A percentile compares a stretch with the other conserved stretches of the same genome.
These are phyloP conservation scores for Panicum virgatum DNA, from an alignment of 202 grass and related monocot species.

Conservation along the genomic window DNA sequence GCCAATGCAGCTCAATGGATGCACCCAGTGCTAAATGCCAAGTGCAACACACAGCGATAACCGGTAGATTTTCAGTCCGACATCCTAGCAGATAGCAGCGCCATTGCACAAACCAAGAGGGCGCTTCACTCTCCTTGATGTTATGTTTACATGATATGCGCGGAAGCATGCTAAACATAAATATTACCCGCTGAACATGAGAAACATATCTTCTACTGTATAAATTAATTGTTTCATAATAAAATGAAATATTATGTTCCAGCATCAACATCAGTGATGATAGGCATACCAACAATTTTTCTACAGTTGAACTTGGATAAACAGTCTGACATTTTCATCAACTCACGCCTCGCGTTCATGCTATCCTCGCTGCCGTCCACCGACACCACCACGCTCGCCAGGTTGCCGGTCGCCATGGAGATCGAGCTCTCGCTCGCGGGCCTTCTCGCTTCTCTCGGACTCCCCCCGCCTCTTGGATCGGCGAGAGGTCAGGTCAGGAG, in stretches of 20 bases:
- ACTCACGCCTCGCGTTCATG: constrained; percentile 68
- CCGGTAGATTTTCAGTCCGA: background rate
- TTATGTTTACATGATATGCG: background rate
- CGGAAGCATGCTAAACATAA: background rate
- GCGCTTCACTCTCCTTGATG: too few relatives aligned
- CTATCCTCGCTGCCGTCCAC: constrained; percentile 97
- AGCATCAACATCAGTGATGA: background rate
- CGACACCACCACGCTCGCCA: constrained; percentile 73
- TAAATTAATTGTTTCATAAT: too few relatives aligned
- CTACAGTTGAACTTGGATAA: background rate
- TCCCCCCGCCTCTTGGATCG: background rate
- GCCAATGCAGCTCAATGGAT: background rate
- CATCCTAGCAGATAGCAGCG: background rate
- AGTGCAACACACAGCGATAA: too few relatives aligned
- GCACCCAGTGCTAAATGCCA: background rate
- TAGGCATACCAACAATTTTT: background rate
- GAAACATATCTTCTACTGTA: too few relatives aligned
- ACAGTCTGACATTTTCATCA: background rate
- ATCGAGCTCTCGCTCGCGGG: too few relatives aligned
- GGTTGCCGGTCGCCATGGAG: constrained; percentile 74
- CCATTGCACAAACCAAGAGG: background rate
- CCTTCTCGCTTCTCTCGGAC: too few relatives aligned
- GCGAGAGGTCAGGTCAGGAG: constrained; percentile 2
- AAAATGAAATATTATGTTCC: background rate
- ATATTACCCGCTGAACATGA: background rate